A percentile compares a stretch with the other conserved stretches of the same genome.
phyloP scores from a whole-genome alignment of 805 yeast genomes.

The Teunomyces lycoperdinae region DNA sequence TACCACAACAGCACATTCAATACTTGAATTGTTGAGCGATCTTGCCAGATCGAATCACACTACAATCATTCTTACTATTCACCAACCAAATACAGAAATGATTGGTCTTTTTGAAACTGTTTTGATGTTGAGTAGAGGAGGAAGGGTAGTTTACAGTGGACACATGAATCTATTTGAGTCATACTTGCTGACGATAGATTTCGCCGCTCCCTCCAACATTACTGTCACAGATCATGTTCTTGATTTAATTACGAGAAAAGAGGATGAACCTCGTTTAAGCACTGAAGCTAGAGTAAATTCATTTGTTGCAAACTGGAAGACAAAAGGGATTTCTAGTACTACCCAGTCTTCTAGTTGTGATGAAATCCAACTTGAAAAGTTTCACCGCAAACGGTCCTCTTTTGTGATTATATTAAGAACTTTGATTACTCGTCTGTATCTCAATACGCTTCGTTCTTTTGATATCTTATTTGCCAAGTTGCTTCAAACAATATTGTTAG shows the following conservation, averaged over 20 bases:
- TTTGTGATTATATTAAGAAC: slow-evolving; percentile 11
- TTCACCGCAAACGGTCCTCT: slow-evolving; percentile 3
- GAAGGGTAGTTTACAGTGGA: slow-evolving; percentile 22
- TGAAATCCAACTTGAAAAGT: slow-evolving; percentile 1
- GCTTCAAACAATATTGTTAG: slow-evolving; percentile 16
- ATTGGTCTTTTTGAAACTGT: slow-evolving; percentile 18
- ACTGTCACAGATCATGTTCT: slow-evolving; percentile 20
- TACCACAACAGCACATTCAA: slow-evolving; percentile 21
- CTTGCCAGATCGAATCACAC: slow-evolving; percentile 19
- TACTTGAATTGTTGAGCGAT: slow-evolving; percentile 15
- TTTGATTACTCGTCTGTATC: slow-evolving; percentile 16
- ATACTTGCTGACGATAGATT: slow-evolving; percentile 13
- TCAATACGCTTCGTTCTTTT: slow-evolving; percentile 17
- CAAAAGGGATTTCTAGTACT: background rate
- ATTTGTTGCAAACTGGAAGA: slow-evolving; percentile 29
- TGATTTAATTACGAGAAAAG: slow-evolving; percentile 44
- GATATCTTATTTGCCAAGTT: slow-evolving; percentile 20
- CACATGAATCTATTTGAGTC: slow-evolving; percentile 5
- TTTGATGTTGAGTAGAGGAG: slow-evolving; percentile 23
- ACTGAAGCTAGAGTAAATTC: slow-evolving; percentile 20
- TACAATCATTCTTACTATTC: slow-evolving; percentile 24
- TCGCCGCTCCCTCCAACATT: slow-evolving; percentile 11
- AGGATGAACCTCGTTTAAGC: slow-evolving; percentile 23
- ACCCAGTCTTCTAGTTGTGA: background rate
- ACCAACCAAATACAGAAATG: slow-evolving; percentile 26